Conservation (phyloP, 2,329 filamentous ascomycete genomes). For the Verticillium zaregamsianum region DNA sequence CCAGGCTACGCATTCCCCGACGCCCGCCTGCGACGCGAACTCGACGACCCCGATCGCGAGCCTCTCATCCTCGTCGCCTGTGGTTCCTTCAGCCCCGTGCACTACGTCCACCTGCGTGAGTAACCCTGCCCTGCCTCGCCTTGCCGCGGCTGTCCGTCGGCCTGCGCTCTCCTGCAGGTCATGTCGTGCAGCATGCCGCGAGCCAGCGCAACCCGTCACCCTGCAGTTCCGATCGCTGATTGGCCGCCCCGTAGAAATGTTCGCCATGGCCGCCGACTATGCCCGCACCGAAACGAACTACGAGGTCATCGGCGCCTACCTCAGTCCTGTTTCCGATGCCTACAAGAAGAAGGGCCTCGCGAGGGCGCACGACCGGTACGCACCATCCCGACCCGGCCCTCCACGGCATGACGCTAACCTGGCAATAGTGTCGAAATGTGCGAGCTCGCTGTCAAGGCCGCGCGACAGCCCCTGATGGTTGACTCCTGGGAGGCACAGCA, state of each 20-base stretch:
- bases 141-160: neutral
- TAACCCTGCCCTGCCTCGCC: neutral
- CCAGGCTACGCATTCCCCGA: conserved; percentile 55
- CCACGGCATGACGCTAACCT: neutral
- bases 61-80: conserved; percentile 67
- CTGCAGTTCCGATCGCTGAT: neutral
- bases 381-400: neutral
- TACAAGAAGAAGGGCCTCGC: conserved; percentile 80
- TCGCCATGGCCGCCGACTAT: conserved; percentile 81
- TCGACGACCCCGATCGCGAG: conserved; percentile 51
- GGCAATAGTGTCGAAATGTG: conserved; percentile 67
- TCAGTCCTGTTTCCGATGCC: conserved; percentile 64
- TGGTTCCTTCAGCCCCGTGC: conserved; percentile 70
- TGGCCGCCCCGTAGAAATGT: conserved; percentile 48
- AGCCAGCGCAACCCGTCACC: neutral
- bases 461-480: conserved; percentile 78
- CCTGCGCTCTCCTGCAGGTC: neutral
- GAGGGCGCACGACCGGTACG: conserved; percentile 62
- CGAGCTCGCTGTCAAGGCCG: conserved; percentile 70
- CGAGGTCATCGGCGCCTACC: conserved; percentile 81
- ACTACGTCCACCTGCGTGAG: conserved; percentile 66
- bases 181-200: neutral
- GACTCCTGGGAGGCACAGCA: conserved; percentile 88
- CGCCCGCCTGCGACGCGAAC: conserved; percentile 51
- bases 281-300: conserved; percentile 67